Evolutionary conservation across 768 basidiomycete genomes (phyloP), one percentile per base, ranked within the genome.

Genomic region (Amanita muscaria): DNA sequence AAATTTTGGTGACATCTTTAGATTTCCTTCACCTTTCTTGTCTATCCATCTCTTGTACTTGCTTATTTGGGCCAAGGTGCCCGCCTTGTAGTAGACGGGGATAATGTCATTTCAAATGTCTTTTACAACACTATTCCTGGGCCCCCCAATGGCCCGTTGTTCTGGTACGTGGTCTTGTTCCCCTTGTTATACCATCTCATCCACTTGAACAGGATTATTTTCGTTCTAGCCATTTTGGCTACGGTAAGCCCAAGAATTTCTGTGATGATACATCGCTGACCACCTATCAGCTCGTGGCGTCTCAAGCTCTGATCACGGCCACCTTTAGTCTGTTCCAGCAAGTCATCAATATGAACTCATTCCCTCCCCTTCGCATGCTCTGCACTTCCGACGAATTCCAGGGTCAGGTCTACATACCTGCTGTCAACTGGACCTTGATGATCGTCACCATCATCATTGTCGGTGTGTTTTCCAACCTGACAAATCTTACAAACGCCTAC

Each of bases 51-150:
- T 12, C 63, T 86, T 29, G 48, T 79, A 1, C 65, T 86, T 0
- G 75, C 78, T 5, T 86, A 86, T 53, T 73, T 86, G 14, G 83
- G 83, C 1, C 83, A 86, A 60, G 83, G 83, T 11, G 76, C 83
- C 9, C 66, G 72, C 2, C 60, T 86, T 29, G 74, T 83, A 47
- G 44, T 51, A 2, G 68, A 78, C 45, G 74, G 76, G 4, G 68
- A 69, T 19, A 50, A 34, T 0, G 70, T 80, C 15, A 52, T 84
- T 3, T 10, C 51, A 0, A 79, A 80, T 49, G 60, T 83, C 2
- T 84, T 86, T 57, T 84, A 82, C 61, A 61, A 64, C 1, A 68
- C 76, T 2, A 83, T 86, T 36, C 83, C 83, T 1, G 82, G 81
- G 1, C 59, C 65, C 0, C 45, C 47, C 3, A 70, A 72, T 43